Percentiles rank a stretch among this genome's conserved stretches.
Evolutionary conservation across 805 yeast genomes (phyloP).

Genomic region (Candida multigemmis): DNA sequence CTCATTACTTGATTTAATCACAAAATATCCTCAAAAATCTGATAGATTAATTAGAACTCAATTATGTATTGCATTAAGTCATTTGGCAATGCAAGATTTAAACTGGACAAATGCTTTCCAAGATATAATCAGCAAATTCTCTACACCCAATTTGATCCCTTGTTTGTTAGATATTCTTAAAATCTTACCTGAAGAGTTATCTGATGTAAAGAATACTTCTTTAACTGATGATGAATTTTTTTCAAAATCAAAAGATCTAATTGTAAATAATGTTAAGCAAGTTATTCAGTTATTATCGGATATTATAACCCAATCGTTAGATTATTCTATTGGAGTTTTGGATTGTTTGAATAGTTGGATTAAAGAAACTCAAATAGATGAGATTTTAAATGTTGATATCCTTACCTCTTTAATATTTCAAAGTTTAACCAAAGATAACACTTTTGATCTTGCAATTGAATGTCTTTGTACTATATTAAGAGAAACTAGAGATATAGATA

Average conservation of each 20-base stretch:
- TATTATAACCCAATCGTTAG: conserved; percentile 16
- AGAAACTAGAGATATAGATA: conserved; percentile 74
- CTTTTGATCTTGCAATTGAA: conserved; percentile 80
- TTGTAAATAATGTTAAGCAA: conserved; percentile 57
- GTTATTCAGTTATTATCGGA: conserved; percentile 28
- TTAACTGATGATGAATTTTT: conserved; percentile 76
- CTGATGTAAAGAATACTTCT: conserved; percentile 68
- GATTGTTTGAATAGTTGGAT: conserved; percentile 88
- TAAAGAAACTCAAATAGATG: conserved; percentile 68
- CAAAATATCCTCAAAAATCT: conserved; percentile 25
- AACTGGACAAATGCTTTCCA: conserved; percentile 64
- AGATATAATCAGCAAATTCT: conserved; percentile 19
- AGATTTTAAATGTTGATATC: conserved; percentile 54
- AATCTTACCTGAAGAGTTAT: conserved; percentile 85
- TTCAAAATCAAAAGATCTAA: conserved; percentile 50
- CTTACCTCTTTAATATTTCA: conserved; percentile 62
- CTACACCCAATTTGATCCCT: conserved; percentile 3
- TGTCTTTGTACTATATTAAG: conserved; percentile 73
- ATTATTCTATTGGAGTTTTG: conserved; percentile 41
- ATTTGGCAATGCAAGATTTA: conserved; percentile 68
- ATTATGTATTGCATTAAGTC: conserved; percentile 71
- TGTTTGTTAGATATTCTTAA: conserved; percentile 70
- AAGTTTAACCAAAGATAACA: conserved; percentile 47
- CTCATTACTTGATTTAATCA: conserved; percentile 51
- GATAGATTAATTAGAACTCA: conserved; percentile 70